Percentiles rank a stretch among this genome's conserved stretches.
Evolutionary conservation across 441 rosid species (phyloP).

Genomic region (Pelargonium fulgidum): DNA sequence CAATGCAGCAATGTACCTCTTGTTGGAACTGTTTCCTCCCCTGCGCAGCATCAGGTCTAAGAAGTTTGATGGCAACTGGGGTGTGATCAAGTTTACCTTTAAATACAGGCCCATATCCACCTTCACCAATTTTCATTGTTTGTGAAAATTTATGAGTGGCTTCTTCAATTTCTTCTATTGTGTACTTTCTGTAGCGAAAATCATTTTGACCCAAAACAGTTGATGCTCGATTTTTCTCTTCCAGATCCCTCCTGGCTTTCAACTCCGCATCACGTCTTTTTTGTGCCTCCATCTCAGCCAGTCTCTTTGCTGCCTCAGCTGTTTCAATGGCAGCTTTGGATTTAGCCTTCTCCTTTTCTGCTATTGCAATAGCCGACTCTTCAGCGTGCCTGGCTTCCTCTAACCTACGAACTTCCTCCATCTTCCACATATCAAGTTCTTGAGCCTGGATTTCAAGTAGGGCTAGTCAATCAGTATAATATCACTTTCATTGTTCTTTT

Average conservation of each 20-base stretch:
- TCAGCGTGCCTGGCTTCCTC: constrained; percentile 60
- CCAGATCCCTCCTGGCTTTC: constrained; percentile 45
- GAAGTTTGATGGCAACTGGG: constrained; percentile 64
- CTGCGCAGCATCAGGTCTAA: constrained; percentile 74
- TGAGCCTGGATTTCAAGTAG: constrained; percentile 38
- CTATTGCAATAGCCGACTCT: constrained; percentile 58
- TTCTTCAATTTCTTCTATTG: constrained; percentile 57
- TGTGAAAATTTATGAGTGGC: constrained; percentile 47
- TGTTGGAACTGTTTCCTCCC: constrained; percentile 69
- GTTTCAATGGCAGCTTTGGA: constrained; percentile 62
- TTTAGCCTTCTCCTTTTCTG: constrained; percentile 69
- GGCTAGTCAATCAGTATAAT: background rate
- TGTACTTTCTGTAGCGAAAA: constrained; percentile 50
- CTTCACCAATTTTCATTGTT: constrained; percentile 60
- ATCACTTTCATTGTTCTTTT: background rate
- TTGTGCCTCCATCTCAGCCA: constrained; percentile 54
- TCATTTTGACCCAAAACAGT: constrained; percentile 44
- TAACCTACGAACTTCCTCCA: constrained; percentile 47
- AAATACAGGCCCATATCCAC: constrained; percentile 79
- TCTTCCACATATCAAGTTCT: constrained; percentile 53
- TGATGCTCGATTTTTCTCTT: constrained; percentile 58
- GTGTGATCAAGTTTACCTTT: constrained; percentile 67
- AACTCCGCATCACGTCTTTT: constrained; percentile 53
- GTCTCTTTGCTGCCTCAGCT: constrained; percentile 54
- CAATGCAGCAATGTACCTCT: constrained; percentile 38